Base-by-base conservation (phyloP, 225 moss, liverwort and hornwort genomes). In the Takakia lepidozioides region DNA sequence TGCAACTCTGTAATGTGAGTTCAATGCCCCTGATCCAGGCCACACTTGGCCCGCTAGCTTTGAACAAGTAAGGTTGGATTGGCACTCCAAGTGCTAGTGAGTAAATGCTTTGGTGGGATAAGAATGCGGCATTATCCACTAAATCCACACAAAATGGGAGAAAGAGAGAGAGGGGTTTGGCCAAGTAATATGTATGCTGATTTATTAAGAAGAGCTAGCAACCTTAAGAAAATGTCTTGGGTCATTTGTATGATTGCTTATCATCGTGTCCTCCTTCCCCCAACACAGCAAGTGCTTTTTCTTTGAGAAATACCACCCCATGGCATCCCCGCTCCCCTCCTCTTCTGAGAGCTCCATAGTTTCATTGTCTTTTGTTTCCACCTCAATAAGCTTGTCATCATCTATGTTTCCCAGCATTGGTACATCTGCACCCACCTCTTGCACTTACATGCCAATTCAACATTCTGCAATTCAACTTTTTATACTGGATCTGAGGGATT, bases 211-310 rank as follows among this genome's bases (percentile, higher is more conserved):
- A 86, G 65, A 9, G 81, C 61, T 10, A 83, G 48, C 3, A 83
- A 48, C 28, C 56, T 63, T 30, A 73, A 48, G 44, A 77, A 76
- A 51, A 83, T 83, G 36, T 78, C 81, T 50, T 91, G 86, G 36
- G 62, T 78, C 60, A 91, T 53, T 91, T 91, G 2, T 86, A 86
- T 3, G 91, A 91, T 66, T 86, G 74, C 62, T 91, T 91, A 46
- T 91, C 86, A 39, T 86, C 81, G 49, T 65, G 86, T 27, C 63
- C 54, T 24, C 73, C 70, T 58, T 86, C 71, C 8, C 53, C 40
- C 66, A 91, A 54, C 27, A 86, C 81, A 8, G 45, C 64, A 29
- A 91, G 59, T 15, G 67, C 75, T 17, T 74, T 86, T 15, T 86
- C 86, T 49, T 91, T 83, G 58, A 81, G 81, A 25, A 46, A 69